These are phyloP conservation scores for Macrotyloma uniflorum DNA, from an alignment of 306 rosid species.

Conservation along the genomic window DNA sequence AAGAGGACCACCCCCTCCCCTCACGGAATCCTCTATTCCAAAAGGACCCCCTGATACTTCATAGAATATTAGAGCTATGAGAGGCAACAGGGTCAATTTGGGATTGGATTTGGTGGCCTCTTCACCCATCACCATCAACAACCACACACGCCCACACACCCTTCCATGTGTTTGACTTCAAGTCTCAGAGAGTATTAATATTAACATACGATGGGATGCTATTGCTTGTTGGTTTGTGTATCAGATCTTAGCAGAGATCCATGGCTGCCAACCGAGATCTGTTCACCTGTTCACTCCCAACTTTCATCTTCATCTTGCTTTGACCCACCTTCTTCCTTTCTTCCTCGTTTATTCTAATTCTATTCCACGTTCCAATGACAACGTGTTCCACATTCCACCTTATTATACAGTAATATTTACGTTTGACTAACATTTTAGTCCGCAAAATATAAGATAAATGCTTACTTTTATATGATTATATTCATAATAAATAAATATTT, in stretches of 20 bases:
- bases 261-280: background rate
- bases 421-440: too few species aligned
- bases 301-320: background rate
- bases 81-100: conserved; percentile 80
- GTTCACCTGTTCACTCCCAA: background rate
- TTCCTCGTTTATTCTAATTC: too few species aligned
- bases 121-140: conserved; percentile 47
- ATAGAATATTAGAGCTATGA: conserved; percentile 86
- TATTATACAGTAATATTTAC: background rate
- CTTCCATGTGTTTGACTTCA: too few species aligned
- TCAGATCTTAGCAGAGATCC: background rate
- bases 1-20: conserved; percentile 84
- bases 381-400: too few species aligned
- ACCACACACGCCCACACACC: background rate
- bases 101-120: conserved; percentile 51
- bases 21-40: conserved; percentile 85
- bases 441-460: too few species aligned
- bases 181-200: too few species aligned
- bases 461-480: too few species aligned
- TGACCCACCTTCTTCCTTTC: background rate
- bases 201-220: too few species aligned
- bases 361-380: too few species aligned
- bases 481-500: too few species aligned
- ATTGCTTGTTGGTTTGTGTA: too few species aligned
- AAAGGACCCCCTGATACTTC: conserved; percentile 96